phyloP scores from a whole-genome alignment of 2,329 filamentous ascomycete species.

The Aspergillus floridensis region DNA sequence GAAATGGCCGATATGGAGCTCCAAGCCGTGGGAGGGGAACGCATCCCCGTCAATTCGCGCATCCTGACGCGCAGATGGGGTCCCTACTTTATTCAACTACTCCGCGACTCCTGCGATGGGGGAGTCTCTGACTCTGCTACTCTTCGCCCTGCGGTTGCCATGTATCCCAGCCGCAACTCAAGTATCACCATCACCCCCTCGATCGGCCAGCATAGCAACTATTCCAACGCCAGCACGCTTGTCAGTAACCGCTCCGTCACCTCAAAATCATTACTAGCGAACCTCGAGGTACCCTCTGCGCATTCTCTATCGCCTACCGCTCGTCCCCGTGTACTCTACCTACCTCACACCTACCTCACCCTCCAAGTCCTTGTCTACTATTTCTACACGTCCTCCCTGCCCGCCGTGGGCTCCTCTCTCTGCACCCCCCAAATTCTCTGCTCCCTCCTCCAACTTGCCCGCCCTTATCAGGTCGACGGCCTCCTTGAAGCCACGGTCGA shows the following conservation, averaged over 20 bases:
- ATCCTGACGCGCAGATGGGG: constrained; percentile 88
- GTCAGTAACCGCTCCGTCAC: constrained; percentile 33
- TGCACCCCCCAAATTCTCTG: constrained; percentile 95
- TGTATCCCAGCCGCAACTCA: constrained; percentile 69
- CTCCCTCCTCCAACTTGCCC: constrained; percentile 86
- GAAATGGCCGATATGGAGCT: constrained; percentile 97
- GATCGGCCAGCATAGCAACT: constrained; percentile 39
- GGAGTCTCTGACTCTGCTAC: constrained; percentile 71
- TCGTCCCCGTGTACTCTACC: constrained; percentile 81
- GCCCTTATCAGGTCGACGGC: constrained; percentile 90
- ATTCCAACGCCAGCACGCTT: constrained; percentile 44
- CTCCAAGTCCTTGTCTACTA: constrained; percentile 88
- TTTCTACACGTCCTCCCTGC: constrained; percentile 87
- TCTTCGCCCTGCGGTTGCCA: constrained; percentile 60
- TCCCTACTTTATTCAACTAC: constrained; percentile 87
- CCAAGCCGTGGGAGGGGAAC: constrained; percentile 82
- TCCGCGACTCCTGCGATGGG: constrained; percentile 74
- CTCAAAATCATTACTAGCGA: constrained; percentile 36
- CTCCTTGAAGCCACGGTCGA: constrained; percentile 90
- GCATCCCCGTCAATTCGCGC: constrained; percentile 89
- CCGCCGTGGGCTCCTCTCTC: constrained; percentile 69
- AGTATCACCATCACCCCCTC: constrained; percentile 78
- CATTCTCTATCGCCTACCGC: constrained; percentile 55
- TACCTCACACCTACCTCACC: constrained; percentile 88
- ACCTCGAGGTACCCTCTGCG: constrained; percentile 54